Conservation (phyloP, 345 rosid genomes). For the Physaria fendleri region DNA sequence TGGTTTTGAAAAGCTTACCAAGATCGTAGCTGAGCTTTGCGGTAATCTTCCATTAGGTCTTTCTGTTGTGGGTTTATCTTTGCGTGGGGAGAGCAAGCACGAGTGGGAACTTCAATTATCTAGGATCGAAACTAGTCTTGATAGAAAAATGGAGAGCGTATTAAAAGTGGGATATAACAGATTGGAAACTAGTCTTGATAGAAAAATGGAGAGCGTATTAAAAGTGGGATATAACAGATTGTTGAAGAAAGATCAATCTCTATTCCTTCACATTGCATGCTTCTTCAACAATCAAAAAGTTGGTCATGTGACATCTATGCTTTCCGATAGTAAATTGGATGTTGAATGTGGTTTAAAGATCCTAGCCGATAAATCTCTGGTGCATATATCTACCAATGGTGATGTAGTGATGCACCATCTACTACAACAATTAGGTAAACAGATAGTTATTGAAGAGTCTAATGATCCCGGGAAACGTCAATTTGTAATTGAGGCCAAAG, state of each 20-base stretch:
- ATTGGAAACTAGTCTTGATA: constrained; percentile 1
- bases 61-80: constrained; percentile 14
- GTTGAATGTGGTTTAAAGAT: not conserved
- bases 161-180: constrained; percentile 26
- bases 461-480: constrained; percentile 6
- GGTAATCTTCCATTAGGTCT: constrained; percentile 27
- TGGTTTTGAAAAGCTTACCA: not conserved
- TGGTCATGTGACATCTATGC: not conserved
- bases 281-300: not conserved
- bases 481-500: not conserved
- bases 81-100: not conserved
- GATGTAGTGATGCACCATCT: constrained; percentile 6
- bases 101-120: constrained; percentile 16
- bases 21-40: not conserved
- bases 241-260: not conserved
- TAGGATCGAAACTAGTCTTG: not conserved
- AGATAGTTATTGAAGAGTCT: constrained; percentile 4
- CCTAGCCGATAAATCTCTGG: not conserved
- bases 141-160: not conserved
- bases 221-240: constrained; percentile 26
- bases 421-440: constrained; percentile 19
- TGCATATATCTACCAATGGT: not conserved
- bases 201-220: not conserved
- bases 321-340: not conserved
- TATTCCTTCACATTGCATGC: constrained; percentile 31